These are phyloP conservation scores for Russula abietina DNA, from an alignment of 768 basidiomycete genomes.

Conservation along the genomic window DNA sequence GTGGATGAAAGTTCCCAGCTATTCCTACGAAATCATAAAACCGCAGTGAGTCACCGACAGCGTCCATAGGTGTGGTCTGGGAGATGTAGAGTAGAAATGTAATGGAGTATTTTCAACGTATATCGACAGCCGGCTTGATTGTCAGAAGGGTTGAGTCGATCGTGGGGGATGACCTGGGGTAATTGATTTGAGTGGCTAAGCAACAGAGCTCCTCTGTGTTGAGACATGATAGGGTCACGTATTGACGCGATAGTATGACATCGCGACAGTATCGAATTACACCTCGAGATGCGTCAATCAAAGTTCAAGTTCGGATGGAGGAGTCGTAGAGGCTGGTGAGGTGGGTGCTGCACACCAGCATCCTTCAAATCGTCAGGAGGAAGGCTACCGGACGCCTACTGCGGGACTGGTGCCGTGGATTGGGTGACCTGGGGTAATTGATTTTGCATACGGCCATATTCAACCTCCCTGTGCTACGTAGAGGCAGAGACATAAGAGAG, in stretches of 20 bases:
- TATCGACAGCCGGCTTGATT: neutral
- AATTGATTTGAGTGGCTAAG: no score
- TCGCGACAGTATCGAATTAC: neutral
- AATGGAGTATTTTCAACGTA: neutral
- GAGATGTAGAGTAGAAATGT: neutral
- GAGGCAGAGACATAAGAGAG: neutral
- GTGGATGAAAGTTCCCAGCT: neutral
- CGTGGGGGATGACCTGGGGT: constrained; percentile 19
- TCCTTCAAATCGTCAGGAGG: no score
- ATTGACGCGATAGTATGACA: no score
- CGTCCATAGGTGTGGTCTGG: neutral
- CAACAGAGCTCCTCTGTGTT: no score
- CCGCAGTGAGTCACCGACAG: neutral
- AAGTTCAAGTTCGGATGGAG: neutral
- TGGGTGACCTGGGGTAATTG: constrained; percentile 19
- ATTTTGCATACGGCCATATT: constrained; percentile 13
- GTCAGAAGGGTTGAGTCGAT: neutral
- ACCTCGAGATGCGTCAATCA: constrained; percentile 1
- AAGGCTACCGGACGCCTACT: no score
- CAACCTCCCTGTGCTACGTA: constrained; percentile 15
- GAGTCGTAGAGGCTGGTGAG: neutral
- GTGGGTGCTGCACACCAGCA: neutral
- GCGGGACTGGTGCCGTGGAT: neutral
- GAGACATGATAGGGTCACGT: no score
- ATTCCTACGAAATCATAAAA: neutral